Evolutionary conservation across 148 eudicot species (phyloP).

Genomic region (Spergularia marina): DNA sequence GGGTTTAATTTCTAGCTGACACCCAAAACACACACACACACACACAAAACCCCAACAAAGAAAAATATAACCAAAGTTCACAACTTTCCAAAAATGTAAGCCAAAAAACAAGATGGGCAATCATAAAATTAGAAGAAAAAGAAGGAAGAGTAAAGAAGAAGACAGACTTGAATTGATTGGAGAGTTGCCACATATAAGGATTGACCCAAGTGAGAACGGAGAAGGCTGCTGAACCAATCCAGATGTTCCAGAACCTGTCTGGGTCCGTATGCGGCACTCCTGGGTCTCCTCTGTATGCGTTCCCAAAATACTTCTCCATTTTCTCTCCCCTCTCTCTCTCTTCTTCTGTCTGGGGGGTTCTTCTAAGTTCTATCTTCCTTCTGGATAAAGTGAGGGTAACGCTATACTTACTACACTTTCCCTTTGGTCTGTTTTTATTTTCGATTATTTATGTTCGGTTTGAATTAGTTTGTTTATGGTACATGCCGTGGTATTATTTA

Average conservation of each 20-base stretch:
- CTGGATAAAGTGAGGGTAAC: no score
- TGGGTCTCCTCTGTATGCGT: constrained; percentile 92
- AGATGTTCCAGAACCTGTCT: constrained; percentile 54
- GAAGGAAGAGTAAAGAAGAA: background rate
- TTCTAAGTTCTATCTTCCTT: no score
- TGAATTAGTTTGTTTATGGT: no score
- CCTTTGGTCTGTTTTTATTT: no score
- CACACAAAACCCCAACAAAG: background rate
- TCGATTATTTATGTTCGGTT: no score
- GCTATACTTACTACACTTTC: no score
- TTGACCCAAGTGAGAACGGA: constrained; percentile 51
- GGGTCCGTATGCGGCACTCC: constrained; percentile 79
- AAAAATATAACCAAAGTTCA: background rate
- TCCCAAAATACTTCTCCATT: constrained; percentile 88
- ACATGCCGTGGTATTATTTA: no score
- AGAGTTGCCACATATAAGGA: constrained; percentile 78
- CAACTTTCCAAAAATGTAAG: background rate
- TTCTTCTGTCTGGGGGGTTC: no score
- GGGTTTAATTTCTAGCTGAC: no score
- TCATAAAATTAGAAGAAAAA: background rate
- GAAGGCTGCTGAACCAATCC: constrained; percentile 69
- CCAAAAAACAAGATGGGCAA: background rate
- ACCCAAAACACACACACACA: no score
- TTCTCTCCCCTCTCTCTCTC: constrained; percentile 21
- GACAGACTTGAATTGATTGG: constrained; percentile 56